Evolutionary conservation across 805 yeast genomes (phyloP).

Genomic region (Candida khao-thaluensis): DNA sequence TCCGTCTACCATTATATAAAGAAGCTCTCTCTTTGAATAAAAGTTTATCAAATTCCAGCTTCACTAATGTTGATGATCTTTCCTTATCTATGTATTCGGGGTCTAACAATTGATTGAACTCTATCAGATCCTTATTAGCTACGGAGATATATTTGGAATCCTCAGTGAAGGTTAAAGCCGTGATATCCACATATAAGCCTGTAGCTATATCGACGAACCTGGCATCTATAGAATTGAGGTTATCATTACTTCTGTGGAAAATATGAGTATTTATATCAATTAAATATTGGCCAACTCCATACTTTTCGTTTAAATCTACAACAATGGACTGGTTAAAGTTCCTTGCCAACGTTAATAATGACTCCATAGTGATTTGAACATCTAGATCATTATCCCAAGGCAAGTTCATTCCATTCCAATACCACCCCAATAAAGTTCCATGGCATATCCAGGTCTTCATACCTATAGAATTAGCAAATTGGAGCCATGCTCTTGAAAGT

Average conservation of each 20-base stretch:
- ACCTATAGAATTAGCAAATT: constrained; percentile 24
- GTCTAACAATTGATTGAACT: constrained; percentile 28
- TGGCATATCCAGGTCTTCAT: constrained; percentile 29
- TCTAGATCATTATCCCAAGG: constrained; percentile 31
- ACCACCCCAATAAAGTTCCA: constrained; percentile 30
- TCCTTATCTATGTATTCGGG: constrained; percentile 21
- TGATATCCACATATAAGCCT: constrained; percentile 58
- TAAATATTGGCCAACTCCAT: constrained; percentile 25
- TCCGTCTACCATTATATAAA: constrained; percentile 26
- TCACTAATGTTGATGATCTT: constrained; percentile 19
- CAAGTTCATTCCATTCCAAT: constrained; percentile 30
- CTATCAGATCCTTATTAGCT: constrained; percentile 12
- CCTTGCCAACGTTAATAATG: constrained; percentile 21
- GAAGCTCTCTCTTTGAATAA: constrained; percentile 10
- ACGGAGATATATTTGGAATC: constrained; percentile 17
- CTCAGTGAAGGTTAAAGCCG: constrained; percentile 33
- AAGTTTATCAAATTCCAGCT: constrained; percentile 13
- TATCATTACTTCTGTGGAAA: constrained; percentile 25
- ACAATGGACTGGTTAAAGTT: constrained; percentile 27
- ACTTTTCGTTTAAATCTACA: constrained; percentile 30
- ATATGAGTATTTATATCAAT: constrained; percentile 30
- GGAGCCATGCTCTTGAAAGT: constrained; percentile 26
- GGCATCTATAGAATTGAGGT: constrained; percentile 33
- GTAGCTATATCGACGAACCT: constrained; percentile 59
- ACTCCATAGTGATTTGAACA: constrained; percentile 28